Evolutionary conservation across 768 basidiomycete genomes (phyloP).

Genomic region (Boletellus emodensis): DNA sequence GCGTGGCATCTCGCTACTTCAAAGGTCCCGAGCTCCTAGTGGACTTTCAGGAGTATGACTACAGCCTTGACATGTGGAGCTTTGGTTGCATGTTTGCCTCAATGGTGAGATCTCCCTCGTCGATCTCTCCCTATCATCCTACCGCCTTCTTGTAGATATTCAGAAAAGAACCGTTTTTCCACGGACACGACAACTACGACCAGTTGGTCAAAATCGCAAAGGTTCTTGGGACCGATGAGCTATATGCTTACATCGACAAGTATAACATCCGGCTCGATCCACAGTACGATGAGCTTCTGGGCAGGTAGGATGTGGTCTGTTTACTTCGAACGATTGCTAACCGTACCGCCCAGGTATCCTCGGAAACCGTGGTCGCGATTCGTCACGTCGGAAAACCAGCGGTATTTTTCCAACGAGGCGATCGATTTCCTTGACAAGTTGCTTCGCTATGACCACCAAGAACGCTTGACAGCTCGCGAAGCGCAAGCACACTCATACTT

Average conservation of each 20-base stretch:
- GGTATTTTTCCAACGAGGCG: conserved; percentile 95
- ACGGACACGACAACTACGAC: conserved; percentile 98
- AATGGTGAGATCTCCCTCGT: conserved; percentile 61
- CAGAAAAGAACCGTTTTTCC: conserved; percentile 99
- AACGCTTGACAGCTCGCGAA: conserved; percentile 90
- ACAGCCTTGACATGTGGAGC: conserved; percentile 98
- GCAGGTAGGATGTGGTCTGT: conserved; percentile 47
- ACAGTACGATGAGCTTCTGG: conserved; percentile 94
- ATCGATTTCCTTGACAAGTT: conserved; percentile 96
- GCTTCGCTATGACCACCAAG: conserved; percentile 95
- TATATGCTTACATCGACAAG: conserved; percentile 89
- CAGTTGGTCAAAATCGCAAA: conserved; percentile 98
- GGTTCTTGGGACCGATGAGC: conserved; percentile 93
- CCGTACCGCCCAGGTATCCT: conserved; percentile 56
- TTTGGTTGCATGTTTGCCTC: conserved; percentile 98
- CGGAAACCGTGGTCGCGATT: conserved; percentile 95
- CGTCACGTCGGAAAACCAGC: conserved; percentile 92
- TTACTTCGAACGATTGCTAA: conserved; percentile 9
- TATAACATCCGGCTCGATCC: conserved; percentile 94
- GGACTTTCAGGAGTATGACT: conserved; percentile 98
- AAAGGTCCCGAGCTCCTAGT: conserved; percentile 96
- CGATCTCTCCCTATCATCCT: background rate
- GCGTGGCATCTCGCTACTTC: conserved; percentile 96
- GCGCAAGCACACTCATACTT: conserved; percentile 94
- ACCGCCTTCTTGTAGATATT: conserved; percentile 65